A percentile compares a stretch with the other conserved stretches of the same genome.
Evolutionary conservation across 345 rosid species (phyloP).

Genomic region (Leavenworthia alabamica): DNA sequence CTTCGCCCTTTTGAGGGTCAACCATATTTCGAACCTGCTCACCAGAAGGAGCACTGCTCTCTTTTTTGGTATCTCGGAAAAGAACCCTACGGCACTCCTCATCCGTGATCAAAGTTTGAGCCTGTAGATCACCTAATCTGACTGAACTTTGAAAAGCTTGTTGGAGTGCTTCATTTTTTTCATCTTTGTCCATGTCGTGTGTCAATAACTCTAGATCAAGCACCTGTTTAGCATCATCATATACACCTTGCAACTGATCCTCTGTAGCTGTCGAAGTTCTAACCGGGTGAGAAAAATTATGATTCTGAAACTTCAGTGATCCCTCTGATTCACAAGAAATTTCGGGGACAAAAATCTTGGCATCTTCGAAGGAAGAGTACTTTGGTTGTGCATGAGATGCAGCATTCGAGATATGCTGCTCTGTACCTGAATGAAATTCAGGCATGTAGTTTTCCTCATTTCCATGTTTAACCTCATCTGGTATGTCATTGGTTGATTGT

Average conservation of each 20-base stretch:
- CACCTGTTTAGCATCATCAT: slow-evolving; percentile 44
- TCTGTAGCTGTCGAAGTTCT: slow-evolving; percentile 35
- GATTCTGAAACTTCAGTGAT: slow-evolving; percentile 44
- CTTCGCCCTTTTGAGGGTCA: slow-evolving; percentile 35
- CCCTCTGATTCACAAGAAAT: slow-evolving; percentile 48
- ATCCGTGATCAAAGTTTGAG: slow-evolving; percentile 60
- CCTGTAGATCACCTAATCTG: slow-evolving; percentile 41
- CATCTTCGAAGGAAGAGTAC: slow-evolving; percentile 47
- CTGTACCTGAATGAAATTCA: slow-evolving; percentile 42
- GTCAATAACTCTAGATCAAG: slow-evolving; percentile 40
- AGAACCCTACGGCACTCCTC: slow-evolving; percentile 82
- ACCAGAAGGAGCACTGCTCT: slow-evolving; percentile 36
- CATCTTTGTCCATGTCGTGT: slow-evolving; percentile 39
- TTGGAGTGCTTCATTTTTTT: slow-evolving; percentile 38
- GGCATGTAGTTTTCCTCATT: slow-evolving; percentile 42
- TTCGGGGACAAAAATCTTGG: slow-evolving; percentile 46
- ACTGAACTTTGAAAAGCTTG: slow-evolving; percentile 41
- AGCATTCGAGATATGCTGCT: slow-evolving; percentile 53
- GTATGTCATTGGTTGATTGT: slow-evolving; percentile 53
- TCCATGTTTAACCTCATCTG: slow-evolving; percentile 35
- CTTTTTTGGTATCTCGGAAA: slow-evolving; percentile 52
- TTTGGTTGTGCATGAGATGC: slow-evolving; percentile 54
- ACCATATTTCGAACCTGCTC: slow-evolving; percentile 34
- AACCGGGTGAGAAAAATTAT: slow-evolving; percentile 34
- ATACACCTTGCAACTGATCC: slow-evolving; percentile 44